A percentile compares a stretch with the other conserved stretches of the same genome.
Conservation (phyloP, 805 yeast species). For the Saccharomycopsis lassenensis region DNA sequence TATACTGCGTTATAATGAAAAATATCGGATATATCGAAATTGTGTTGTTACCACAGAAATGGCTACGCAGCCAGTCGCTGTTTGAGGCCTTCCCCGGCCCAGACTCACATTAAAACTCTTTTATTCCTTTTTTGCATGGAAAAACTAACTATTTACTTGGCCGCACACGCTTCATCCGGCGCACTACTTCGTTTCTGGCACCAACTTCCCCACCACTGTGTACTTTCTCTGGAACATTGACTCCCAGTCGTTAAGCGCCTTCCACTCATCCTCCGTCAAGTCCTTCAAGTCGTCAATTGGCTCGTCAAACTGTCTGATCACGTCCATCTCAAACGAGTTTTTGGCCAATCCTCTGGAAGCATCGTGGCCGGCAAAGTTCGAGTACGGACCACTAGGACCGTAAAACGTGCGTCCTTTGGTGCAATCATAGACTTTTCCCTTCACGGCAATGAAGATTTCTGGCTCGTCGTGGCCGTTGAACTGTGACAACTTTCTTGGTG, state of each 20-base stretch:
- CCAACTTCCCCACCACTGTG: constrained; percentile 64
- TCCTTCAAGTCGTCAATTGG: constrained; percentile 68
- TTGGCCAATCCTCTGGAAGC: constrained; percentile 87
- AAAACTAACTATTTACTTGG: too few relatives aligned
- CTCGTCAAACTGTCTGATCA: constrained; percentile 56
- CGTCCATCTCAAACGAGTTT: constrained; percentile 68
- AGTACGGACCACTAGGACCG: constrained; percentile 94
- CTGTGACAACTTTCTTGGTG: constrained; percentile 61
- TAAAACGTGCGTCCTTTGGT: constrained; percentile 71
- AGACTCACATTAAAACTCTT: too few relatives aligned
- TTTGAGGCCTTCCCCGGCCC: too few relatives aligned
- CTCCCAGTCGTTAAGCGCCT: constrained; percentile 76
- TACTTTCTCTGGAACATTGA: constrained; percentile 75
- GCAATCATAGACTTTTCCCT: constrained; percentile 79
- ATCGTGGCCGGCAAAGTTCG: constrained; percentile 91
- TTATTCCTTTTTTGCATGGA: too few relatives aligned
- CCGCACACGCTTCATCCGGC: too few relatives aligned
- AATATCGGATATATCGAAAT: too few relatives aligned
- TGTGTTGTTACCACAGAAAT: too few relatives aligned
- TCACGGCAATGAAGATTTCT: constrained; percentile 76
- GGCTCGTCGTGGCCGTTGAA: constrained; percentile 76
- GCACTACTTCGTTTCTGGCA: constrained; percentile 31
- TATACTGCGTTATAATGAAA: too few relatives aligned
- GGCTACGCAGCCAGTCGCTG: too few relatives aligned
- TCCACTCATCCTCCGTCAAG: constrained; percentile 47